Percentiles rank a stretch among this genome's conserved stretches.
Evolutionary conservation across 2,329 filamentous ascomycete species (phyloP).

Genomic region (Penicillium oxalicum): DNA sequence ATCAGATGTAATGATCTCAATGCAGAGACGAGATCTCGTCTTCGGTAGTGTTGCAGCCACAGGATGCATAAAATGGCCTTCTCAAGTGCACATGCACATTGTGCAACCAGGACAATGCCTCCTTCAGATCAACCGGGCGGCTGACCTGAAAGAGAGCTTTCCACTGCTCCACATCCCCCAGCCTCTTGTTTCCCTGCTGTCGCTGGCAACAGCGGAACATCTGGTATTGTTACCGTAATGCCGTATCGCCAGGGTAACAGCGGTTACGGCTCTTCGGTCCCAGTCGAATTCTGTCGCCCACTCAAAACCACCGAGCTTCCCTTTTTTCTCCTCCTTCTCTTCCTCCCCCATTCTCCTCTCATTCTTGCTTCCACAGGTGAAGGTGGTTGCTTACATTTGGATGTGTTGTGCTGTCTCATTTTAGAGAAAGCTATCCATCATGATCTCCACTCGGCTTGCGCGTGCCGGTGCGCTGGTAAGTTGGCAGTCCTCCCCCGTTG

Average conservation of each 20-base stretch:
- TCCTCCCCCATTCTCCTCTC: slow-evolving; percentile 35
- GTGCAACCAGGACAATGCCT: too few relatives aligned
- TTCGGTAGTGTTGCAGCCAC: too few relatives aligned
- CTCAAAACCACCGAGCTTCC: slow-evolving; percentile 37
- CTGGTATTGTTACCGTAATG: slow-evolving; percentile 20
- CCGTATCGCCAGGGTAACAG: slow-evolving; percentile 29
- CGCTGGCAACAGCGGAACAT: slow-evolving; percentile 20
- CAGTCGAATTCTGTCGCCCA: slow-evolving; percentile 32
- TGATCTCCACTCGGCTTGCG: slow-evolving; percentile 45
- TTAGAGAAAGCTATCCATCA: slow-evolving; percentile 39
- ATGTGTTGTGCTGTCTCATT: slow-evolving; percentile 36
- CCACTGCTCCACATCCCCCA: slow-evolving; percentile 7
- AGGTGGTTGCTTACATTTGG: slow-evolving; percentile 34
- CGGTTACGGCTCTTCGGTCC: slow-evolving; percentile 37
- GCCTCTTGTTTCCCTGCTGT: slow-evolving; percentile 21
- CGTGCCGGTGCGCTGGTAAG: slow-evolving; percentile 45
- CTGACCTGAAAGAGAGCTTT: too few relatives aligned
- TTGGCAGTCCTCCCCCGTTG: slow-evolving; percentile 15
- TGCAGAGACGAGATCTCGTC: too few relatives aligned
- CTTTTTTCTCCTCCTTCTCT: slow-evolving; percentile 34
- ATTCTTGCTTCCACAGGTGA: slow-evolving; percentile 27
- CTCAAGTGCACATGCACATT: too few relatives aligned
- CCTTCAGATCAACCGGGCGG: too few relatives aligned
- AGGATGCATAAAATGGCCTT: too few relatives aligned
- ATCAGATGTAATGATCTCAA: too few relatives aligned